Percentiles rank a stretch among this genome's conserved stretches.
Evolutionary conservation across 169 alveolate species (phyloP).

Genomic region (Plasmodium chabaudi): DNA sequence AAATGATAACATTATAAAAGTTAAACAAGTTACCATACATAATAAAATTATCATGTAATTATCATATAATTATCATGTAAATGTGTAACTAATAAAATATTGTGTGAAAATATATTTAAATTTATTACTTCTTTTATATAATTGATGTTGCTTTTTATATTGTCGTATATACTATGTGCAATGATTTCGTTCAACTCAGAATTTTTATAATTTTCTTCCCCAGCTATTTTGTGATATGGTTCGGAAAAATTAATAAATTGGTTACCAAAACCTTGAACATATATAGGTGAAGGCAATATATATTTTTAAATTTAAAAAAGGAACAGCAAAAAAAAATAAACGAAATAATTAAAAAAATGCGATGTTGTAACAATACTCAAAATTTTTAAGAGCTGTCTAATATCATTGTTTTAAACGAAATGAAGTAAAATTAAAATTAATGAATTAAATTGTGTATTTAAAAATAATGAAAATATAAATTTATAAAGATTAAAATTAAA

Average conservation of each 20-base stretch:
- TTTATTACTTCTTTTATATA: slow-evolving; percentile 39
- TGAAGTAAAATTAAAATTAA: no score
- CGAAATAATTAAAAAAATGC: no score
- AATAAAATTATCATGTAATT: neutral
- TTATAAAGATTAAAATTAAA: no score
- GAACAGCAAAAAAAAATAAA: no score
- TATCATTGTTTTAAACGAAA: no score
- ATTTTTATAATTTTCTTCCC: slow-evolving; percentile 23
- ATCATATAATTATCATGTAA: neutral
- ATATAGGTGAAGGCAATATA: no score
- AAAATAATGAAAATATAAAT: no score
- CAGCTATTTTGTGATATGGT: slow-evolving; percentile 60
- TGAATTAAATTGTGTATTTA: no score
- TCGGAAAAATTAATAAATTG: slow-evolving; percentile 40
- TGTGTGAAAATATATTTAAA: neutral
- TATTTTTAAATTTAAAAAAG: no score
- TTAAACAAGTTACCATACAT: neutral
- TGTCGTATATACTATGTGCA: slow-evolving; percentile 53
- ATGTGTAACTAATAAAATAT: neutral
- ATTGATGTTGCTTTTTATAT: slow-evolving; percentile 37
- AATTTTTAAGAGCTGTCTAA: no score
- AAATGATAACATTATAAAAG: neutral
- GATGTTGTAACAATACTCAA: no score
- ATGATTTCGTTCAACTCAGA: slow-evolving; percentile 23
- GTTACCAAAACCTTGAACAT: slow-evolving; percentile 6